These are phyloP conservation scores for Osmanthus fragrans DNA, from an alignment of 257 asterid species.

Conservation along the genomic window DNA sequence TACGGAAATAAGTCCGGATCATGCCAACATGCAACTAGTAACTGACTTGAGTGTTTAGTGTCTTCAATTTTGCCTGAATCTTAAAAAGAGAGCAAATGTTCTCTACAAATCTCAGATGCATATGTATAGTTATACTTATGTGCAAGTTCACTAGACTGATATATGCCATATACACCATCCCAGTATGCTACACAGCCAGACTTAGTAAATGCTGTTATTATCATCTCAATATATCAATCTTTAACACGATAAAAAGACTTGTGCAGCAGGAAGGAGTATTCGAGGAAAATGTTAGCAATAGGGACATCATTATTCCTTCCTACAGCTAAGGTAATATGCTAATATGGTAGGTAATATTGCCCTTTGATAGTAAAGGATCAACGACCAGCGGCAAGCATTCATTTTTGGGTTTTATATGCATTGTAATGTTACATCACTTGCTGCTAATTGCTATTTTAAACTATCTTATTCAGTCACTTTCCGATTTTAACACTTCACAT, in stretches of 20 bases:
- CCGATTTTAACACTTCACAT: constrained; percentile 31
- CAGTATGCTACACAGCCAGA: neutral
- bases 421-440: no score
- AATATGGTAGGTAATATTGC: neutral
- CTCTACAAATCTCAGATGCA: neutral
- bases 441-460: no score
- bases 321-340: neutral
- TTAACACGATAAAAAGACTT: neutral
- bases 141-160: neutral
- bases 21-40: no score
- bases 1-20: neutral
- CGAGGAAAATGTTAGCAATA: neutral
- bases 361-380: no score
- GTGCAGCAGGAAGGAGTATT: neutral
- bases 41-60: neutral
- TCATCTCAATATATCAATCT: neutral
- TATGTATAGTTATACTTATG: neutral
- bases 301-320: neutral
- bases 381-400: no score
- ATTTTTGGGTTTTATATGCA: no score
- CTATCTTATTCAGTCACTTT: constrained; percentile 22
- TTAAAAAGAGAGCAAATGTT: neutral
- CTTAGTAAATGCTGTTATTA: neutral
- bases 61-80: neutral
- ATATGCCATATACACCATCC: neutral